phyloP scores from a whole-genome alignment of 1,139 yeast genomes.

The Sugiyamaella paludigena region DNA sequence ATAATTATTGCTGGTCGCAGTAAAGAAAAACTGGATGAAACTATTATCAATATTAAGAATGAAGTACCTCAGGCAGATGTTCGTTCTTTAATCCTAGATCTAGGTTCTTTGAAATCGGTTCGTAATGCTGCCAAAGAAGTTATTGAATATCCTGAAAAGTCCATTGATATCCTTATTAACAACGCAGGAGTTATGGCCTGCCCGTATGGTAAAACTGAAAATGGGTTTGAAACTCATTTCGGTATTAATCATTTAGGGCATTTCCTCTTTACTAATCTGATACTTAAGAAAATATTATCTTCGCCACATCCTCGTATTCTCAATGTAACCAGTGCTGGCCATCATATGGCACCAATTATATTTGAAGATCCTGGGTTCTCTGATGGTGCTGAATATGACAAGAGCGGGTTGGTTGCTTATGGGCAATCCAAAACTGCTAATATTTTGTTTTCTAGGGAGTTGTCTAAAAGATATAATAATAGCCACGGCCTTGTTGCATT shows the following conservation, averaged over 20 bases:
- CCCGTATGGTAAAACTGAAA: conserved; percentile 59
- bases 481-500: conserved; percentile 13
- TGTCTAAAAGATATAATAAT: conserved; percentile 5
- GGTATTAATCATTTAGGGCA: conserved; percentile 76
- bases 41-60: conserved; percentile 17
- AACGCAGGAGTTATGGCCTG: conserved; percentile 79
- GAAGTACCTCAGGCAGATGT: conserved; percentile 10
- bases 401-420: conserved; percentile 23
- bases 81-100: conserved; percentile 12
- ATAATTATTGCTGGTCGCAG: conserved; percentile 34
- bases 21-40: conserved; percentile 21
- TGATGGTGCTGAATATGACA: conserved; percentile 18
- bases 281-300: conserved; percentile 57
- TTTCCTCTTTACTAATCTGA: conserved; percentile 37
- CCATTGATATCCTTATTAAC: conserved; percentile 50
- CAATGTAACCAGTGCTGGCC: conserved; percentile 68
- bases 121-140: conserved; percentile 13
- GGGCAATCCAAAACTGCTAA: conserved; percentile 30
- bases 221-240: conserved; percentile 67
- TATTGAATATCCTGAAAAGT: conserved; percentile 7
- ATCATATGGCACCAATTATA: conserved; percentile 37
- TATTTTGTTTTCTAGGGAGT: conserved; percentile 15
- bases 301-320: conserved; percentile 59
- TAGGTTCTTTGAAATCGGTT: conserved; percentile 14
- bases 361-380: conserved; percentile 23